Base-by-base conservation (phyloP, 2,329 filamentous ascomycete species). In the Lachnellula willkommii region DNA sequence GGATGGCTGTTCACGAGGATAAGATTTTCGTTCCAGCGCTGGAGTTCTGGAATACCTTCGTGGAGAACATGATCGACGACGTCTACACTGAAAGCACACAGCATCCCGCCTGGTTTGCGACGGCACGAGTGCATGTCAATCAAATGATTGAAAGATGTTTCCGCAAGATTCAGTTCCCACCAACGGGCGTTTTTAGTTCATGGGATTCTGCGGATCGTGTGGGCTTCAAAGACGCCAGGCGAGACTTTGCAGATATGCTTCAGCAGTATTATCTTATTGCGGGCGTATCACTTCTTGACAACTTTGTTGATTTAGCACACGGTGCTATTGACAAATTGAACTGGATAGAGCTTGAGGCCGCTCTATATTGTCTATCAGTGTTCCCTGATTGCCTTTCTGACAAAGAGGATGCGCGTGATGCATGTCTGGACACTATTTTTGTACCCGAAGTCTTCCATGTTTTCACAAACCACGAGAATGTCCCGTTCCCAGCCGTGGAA, bases 1-100 rank as follows among this genome's bases (percentile, higher is more conserved):
- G 89, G 1, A 80, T 83, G 63, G 82, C 87, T 1, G 84, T 85
- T 1, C 80, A 80, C 4, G 88, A 93, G 54, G 88, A 94, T 65
- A 84, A 83, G 60, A 82, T 91, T 11, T 91, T 90, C 54, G 81
- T 88, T 0, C 81, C 67, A 5, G 82, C 85, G 1, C 77, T 93
- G 14, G 89, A 94, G 65, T 93, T 94, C 68, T 94, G 90, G 89
- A 86, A 82, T 17, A 85, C 82, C 1, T 90, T 86, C 67, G 82
- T 89, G 5, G 89, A 91, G 70, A 81, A 82, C 12, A 77, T 84
- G 75, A 81, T 77, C 57, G 87, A 84, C 67, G 75, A 72, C 9
- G 72, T 80, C 47, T 81, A 77, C 58, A 77, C 79, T 1, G 75
- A 76, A n/a, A 75, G 78, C 62, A 70, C 65, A 24, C 72, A 72